phyloP scores from a whole-genome alignment of 2,329 filamentous ascomycete genomes.

The Elsinoe australis region DNA sequence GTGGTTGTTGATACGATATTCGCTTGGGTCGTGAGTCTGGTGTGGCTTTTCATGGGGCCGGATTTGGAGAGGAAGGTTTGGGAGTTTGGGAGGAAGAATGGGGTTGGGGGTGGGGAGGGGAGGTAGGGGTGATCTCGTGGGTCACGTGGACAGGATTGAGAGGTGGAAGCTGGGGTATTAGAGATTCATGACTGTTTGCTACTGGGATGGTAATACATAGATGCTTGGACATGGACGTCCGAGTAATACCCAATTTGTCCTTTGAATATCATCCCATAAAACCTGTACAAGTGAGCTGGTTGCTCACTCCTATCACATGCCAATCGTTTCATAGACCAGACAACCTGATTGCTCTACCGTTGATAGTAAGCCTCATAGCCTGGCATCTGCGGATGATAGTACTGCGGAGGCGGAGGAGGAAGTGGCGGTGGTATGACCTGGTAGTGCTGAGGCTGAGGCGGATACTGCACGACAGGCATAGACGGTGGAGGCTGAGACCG shows the following conservation, averaged over 20 bases:
- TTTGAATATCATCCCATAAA: no score
- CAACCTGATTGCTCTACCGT: neutral
- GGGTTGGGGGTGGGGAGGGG: slow-evolving; percentile 22
- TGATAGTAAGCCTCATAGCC: slow-evolving; percentile 6
- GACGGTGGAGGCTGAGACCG: neutral
- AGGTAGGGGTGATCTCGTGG: neutral
- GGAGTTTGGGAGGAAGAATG: slow-evolving; percentile 51
- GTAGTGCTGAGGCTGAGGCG: slow-evolving; percentile 6
- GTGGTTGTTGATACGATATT: slow-evolving; percentile 48
- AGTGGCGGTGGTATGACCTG: neutral
- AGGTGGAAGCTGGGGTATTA: neutral
- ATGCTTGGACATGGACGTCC: neutral
- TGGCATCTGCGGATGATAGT: slow-evolving; percentile 5
- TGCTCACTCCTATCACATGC: no score
- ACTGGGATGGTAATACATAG: neutral
- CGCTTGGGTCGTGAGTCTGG: slow-evolving; percentile 46
- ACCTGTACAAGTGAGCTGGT: no score
- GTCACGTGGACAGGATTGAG: no score
- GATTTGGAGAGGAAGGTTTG: slow-evolving; percentile 52
- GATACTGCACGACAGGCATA: neutral
- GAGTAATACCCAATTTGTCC: neutral
- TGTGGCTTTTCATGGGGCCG: slow-evolving; percentile 50
- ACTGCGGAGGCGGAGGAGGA: neutral
- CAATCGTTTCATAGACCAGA: neutral
- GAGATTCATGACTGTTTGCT: neutral